Conservation (phyloP, 768 basidiomycete genomes). For the Gyrodon lividus region DNA sequence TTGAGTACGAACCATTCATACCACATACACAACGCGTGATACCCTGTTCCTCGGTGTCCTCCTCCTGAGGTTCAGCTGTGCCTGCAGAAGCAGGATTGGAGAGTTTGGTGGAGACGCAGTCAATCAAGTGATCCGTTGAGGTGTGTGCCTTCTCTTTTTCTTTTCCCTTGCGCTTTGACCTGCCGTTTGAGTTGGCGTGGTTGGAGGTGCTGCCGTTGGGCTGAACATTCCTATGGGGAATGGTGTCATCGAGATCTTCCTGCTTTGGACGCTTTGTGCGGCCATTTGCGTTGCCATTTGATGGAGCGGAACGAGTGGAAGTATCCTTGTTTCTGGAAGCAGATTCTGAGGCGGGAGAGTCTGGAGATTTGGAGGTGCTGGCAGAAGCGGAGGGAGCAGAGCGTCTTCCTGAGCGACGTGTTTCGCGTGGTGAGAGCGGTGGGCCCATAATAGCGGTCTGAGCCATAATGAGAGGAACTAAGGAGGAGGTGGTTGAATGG, state of each 20-base stretch:
- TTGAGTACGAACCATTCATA: constrained; percentile 58
- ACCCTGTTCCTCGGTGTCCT: constrained; percentile 50
- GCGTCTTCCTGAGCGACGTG: constrained; percentile 74
- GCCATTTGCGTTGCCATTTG: constrained; percentile 38
- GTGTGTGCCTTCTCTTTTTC: constrained; percentile 54
- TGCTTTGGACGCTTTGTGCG: constrained; percentile 66
- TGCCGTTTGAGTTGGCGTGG: constrained; percentile 36
- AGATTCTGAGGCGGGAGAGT: constrained; percentile 56
- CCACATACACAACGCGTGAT: constrained; percentile 87
- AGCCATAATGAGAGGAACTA: constrained; percentile 45
- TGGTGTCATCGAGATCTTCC: constrained; percentile 66
- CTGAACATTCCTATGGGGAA: constrained; percentile 44
- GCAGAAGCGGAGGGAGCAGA: constrained; percentile 65
- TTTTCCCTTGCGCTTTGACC: constrained; percentile 63
- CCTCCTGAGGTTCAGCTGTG: constrained; percentile 40
- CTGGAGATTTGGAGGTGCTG: constrained; percentile 71
- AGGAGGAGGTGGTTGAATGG: constrained; percentile 11
- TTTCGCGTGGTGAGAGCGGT: constrained; percentile 73
- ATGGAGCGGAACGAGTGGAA: constrained; percentile 39
- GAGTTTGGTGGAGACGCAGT: constrained; percentile 27
- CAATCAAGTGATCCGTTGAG: constrained; percentile 30
- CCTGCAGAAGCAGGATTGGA: constrained; percentile 27
- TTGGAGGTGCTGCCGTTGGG: constrained; percentile 31
- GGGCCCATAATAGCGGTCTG: constrained; percentile 73
- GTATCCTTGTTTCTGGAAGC: constrained; percentile 42